These are phyloP conservation scores for Kwoniella dendrophila DNA, from an alignment of 768 basidiomycete species.

Conservation along the genomic window DNA sequence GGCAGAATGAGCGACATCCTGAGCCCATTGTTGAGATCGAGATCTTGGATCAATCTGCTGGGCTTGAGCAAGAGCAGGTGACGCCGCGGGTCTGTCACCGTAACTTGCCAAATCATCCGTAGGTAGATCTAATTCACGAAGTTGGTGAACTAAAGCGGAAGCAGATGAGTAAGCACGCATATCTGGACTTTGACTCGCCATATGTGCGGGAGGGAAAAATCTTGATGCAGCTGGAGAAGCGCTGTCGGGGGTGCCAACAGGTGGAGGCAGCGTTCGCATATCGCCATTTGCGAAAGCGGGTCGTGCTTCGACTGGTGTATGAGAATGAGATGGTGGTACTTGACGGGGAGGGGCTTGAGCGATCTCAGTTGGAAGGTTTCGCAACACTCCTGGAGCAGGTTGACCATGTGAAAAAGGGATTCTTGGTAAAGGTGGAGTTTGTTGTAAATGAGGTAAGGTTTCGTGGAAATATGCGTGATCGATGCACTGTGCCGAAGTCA, in stretches of 20 bases:
- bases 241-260: slow-evolving; percentile 41
- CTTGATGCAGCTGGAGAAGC: slow-evolving; percentile 4
- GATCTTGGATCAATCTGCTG: slow-evolving; percentile 11
- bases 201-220: slow-evolving; percentile 52
- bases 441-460: slow-evolving; percentile 59
- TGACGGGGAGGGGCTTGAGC: slow-evolving; percentile 36
- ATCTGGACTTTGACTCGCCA: slow-evolving; percentile 60
- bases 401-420: slow-evolving; percentile 52
- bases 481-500: slow-evolving; percentile 83
- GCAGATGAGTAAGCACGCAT: slow-evolving; percentile 31
- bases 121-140: slow-evolving; percentile 55
- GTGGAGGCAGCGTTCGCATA: slow-evolving; percentile 49
- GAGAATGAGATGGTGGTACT: slow-evolving; percentile 46
- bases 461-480: slow-evolving; percentile 87
- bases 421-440: slow-evolving; percentile 49
- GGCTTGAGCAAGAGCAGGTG: slow-evolving; percentile 24
- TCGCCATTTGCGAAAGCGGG: slow-evolving; percentile 52
- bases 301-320: slow-evolving; percentile 42
- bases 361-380: slow-evolving; percentile 21
- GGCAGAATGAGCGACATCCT: slow-evolving; percentile 19
- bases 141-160: slow-evolving; percentile 53
- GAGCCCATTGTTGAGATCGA: slow-evolving; percentile 24
- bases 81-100: slow-evolving; percentile 44
- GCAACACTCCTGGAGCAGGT: slow-evolving; percentile 33
- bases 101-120: slow-evolving; percentile 55